Percentiles rank a stretch among this genome's conserved stretches.
Conservation (phyloP, 1,284 basidiomycete genomes). For the Spongiforma sp. region DNA sequence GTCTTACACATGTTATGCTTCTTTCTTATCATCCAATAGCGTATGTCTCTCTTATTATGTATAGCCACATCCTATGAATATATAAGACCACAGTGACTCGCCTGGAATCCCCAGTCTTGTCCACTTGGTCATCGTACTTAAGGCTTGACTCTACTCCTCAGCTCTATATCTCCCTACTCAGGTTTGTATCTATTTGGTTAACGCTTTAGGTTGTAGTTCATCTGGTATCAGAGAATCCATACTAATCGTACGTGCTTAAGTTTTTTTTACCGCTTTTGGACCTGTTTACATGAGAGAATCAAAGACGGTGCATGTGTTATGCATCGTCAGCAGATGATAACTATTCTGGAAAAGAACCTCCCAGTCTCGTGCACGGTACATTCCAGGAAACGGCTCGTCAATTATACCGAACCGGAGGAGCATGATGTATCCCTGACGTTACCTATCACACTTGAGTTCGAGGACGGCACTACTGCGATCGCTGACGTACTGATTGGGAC, state of each 20-base stretch:
- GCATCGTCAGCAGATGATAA: slow-evolving; percentile 32
- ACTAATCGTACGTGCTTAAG: too few species aligned
- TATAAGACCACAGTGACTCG: too few species aligned
- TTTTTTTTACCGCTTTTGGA: not conserved
- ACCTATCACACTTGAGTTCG: slow-evolving; percentile 20
- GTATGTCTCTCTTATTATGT: too few species aligned
- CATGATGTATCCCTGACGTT: not conserved
- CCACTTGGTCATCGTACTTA: too few species aligned
- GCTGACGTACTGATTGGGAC: slow-evolving; percentile 26
- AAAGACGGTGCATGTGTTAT: slow-evolving; percentile 17
- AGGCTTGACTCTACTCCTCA: too few species aligned
- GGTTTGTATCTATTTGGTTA: too few species aligned
- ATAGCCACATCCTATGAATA: too few species aligned
- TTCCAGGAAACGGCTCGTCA: slow-evolving; percentile 21
- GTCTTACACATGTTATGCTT: too few species aligned
- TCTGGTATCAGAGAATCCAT: slow-evolving; percentile 18
- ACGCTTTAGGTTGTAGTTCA: too few species aligned
- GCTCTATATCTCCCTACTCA: too few species aligned
- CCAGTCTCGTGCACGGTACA: slow-evolving; percentile 29
- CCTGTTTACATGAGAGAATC: not conserved
- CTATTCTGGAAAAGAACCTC: slow-evolving; percentile 23
- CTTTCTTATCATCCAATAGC: too few species aligned
- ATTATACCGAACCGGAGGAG: slow-evolving; percentile 10
- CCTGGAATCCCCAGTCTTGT: too few species aligned
- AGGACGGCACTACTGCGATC: slow-evolving; percentile 24